Evolutionary conservation across 176 grass and related monocot species (phyloP), one percentile per base, ranked within the genome.

Genomic region (Eleusine coracana): DNA sequence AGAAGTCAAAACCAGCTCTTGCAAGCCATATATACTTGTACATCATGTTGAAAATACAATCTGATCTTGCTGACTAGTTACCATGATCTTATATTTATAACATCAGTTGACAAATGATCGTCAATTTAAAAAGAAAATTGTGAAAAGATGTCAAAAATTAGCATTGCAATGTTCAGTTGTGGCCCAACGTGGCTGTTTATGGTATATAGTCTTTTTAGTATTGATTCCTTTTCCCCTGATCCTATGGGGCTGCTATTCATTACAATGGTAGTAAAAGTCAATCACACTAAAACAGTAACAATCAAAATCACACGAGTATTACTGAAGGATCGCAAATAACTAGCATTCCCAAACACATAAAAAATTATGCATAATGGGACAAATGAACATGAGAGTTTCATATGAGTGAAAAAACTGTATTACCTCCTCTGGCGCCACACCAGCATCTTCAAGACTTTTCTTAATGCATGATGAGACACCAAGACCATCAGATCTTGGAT

Each of bases 371-470:
- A 27, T 27, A 81, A 82, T 1, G 36, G 13, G 48, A 50, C 29
- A 74, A 29, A 68, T 6, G 23, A 71, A 23, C 0, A 71, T 14
- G 10, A 36, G 28, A 10, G 29, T 62, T 65, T 25, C 44, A 17
- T 67, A 48, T 46, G 13, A 36, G 2, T 46, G 21, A 10, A 66
- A 78, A 45, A 25, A 23, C 73, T 65, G 25, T 5, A 66, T 79
- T 90, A 96, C 96, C 96, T 99, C 96, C 84, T 99, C 93, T 48
- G 91, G 89, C n/a, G 96, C 84, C 44, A 99, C 89, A 11, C 96
- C 93, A 83, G 96, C 89, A 87, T 96, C 93, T 88, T 85, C 83
- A 40, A 99, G 91, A 85, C 96, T 96, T 87, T 89, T 88, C 70
- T 75, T 81, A 44, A 99, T 96, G 78, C 96, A 99, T 50, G 93